Base-by-base conservation (phyloP, 2,329 filamentous ascomycete species). In the Pseudocercospora macadamiae region DNA sequence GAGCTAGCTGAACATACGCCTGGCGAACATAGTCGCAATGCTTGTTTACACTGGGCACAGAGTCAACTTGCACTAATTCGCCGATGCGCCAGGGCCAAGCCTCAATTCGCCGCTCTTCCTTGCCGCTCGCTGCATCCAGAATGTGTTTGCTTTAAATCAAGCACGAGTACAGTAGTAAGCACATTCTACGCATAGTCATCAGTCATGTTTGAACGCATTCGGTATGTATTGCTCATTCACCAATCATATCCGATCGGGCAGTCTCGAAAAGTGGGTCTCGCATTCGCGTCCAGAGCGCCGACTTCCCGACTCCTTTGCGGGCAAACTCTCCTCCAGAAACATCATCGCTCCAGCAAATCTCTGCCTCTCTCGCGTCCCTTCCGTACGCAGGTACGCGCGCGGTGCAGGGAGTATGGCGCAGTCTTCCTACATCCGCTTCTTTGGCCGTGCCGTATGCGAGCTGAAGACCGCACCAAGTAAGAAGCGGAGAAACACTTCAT, bases 221-320 rank as follows among this genome's bases (percentile, higher is more conserved):
- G 5, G n/a, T 16, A 16, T 39, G 18, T 26, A 19, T 3, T 21
- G n/a, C 19, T 51, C 39, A 23, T n/a, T 19, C 37, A 45, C 18
- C 25, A 45, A 37, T 54, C 37, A 26, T 10, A 3, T 8, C n/a
- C 25, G 23, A n/a, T 44, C 52, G 39, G 52, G 26, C 19, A 14
- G 36, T 10, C 6, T 19, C 8, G 1, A 36, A 34, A 55, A 36
- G 23, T 47, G 23, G 52, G 28, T 18, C n/a, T 47, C 52, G 52
- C 52, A 55, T 55, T 55, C 52, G 52, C 52, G 21, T 55, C 36
- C 52, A 47, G 1, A 9, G 12, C 23, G 23, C 19, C 42, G 42
- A 54, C 14, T 42, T 42, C 34, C 16, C 21, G 23, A 18, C 12
- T 23, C 23, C 48, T 14, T 25, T 8, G 28, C 16, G 48, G 32